These are phyloP conservation scores for Hanseniaspora pseudoguilliermondii DNA, from an alignment of 805 yeast genomes.

Conservation along the genomic window DNA sequence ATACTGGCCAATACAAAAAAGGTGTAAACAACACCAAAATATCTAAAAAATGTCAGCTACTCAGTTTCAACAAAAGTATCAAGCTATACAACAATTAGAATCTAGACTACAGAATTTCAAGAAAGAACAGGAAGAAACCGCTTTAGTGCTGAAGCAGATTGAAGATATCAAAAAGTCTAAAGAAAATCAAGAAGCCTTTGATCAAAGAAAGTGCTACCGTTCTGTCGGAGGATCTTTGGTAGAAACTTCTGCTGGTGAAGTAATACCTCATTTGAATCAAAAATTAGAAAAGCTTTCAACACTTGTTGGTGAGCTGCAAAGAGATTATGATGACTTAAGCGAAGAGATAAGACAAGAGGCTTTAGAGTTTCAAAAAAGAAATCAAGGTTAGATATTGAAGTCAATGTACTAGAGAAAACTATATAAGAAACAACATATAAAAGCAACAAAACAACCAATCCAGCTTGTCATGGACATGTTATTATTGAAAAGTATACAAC, in stretches of 20 bases:
- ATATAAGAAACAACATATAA: conserved; percentile 31
- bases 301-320: conserved; percentile 3
- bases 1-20: neutral
- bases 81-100: conserved; percentile 29
- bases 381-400: neutral
- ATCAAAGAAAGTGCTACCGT: conserved; percentile 66
- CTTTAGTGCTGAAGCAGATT: conserved; percentile 49
- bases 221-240: conserved; percentile 91
- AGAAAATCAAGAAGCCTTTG: conserved; percentile 28
- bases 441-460: conserved; percentile 40
- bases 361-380: conserved; percentile 6
- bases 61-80: conserved; percentile 38
- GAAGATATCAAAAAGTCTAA: conserved; percentile 18
- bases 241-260: conserved; percentile 70
- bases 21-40: conserved; percentile 16
- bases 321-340: conserved; percentile 11
- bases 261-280: conserved; percentile 45
- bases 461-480: conserved; percentile 29
- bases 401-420: neutral
- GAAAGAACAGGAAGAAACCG: conserved; percentile 36
- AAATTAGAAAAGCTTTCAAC: conserved; percentile 37
- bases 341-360: conserved; percentile 13
- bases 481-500: conserved; percentile 42
- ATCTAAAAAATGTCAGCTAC: conserved; percentile 28
- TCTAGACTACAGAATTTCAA: conserved; percentile 35